A percentile compares a stretch with the other conserved stretches of the same genome.
Conservation (phyloP, 495 filamentous ascomycete genomes). For the Talaromyces adpressus region DNA sequence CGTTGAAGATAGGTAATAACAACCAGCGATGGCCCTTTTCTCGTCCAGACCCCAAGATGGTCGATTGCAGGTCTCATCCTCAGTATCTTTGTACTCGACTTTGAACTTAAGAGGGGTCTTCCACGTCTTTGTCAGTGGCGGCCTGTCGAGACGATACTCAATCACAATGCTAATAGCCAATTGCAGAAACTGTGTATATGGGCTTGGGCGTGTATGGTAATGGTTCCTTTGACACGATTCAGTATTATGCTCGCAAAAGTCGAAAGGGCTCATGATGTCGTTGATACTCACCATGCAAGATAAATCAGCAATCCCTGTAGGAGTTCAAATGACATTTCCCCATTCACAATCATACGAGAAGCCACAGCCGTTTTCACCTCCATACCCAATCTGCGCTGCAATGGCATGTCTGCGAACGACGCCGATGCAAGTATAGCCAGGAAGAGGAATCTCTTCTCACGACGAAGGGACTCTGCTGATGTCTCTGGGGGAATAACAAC, state of each 20-base stretch:
- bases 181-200: constrained; percentile 33
- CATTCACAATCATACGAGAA: constrained; percentile 36
- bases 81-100: neutral
- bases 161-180: constrained; percentile 37
- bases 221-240: constrained; percentile 18
- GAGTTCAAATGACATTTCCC: constrained; percentile 40
- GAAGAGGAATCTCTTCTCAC: constrained; percentile 28
- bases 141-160: constrained; percentile 36
- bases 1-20: constrained; percentile 14
- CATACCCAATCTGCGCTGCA: constrained; percentile 27
- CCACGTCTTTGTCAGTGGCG: constrained; percentile 19
- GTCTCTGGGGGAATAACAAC: constrained; percentile 19
- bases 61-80: constrained; percentile 9
- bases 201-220: constrained; percentile 28
- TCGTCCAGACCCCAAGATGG: constrained; percentile 18
- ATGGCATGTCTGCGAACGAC: constrained; percentile 27
- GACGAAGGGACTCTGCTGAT: constrained; percentile 21
- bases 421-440: constrained; percentile 32
- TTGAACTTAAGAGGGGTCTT: constrained; percentile 15
- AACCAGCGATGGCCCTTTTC: constrained; percentile 17
- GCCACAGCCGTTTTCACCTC: constrained; percentile 31
- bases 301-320: constrained; percentile 41
- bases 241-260: neutral
- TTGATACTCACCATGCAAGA: constrained; percentile 30
- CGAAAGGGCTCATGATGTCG: too few relatives aligned